A percentile compares a stretch with the other conserved stretches of the same genome.
These are phyloP conservation scores for Fomitiporia mediterranea DNA, from an alignment of 1,284 basidiomycete species.

Conservation along the genomic window DNA sequence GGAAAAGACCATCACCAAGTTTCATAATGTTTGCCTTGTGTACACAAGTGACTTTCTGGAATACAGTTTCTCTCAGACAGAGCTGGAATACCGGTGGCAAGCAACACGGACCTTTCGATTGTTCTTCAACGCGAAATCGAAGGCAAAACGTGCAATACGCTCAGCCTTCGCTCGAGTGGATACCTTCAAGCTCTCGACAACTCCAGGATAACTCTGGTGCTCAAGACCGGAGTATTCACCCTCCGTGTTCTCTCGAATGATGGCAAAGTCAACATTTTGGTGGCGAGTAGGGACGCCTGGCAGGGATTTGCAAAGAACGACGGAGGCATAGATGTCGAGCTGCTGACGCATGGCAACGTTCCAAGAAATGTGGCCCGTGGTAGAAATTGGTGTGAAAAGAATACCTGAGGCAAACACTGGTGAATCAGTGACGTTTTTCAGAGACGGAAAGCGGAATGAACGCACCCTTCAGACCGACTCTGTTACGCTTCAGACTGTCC, in stretches of 20 bases:
- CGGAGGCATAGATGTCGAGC: conserved; percentile 98
- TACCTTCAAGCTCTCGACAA: conserved; percentile 98
- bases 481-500: conserved; percentile 95
- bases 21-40: conserved; percentile 99
- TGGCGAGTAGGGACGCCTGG: conserved; percentile 98
- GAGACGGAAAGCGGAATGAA: conserved; percentile 17
- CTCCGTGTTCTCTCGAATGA: conserved; percentile 99
- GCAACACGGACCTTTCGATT: conserved; percentile 75
- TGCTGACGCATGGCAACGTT: conserved; percentile 99
- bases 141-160: conserved; percentile 95
- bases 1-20: conserved; percentile 98
- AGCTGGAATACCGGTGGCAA: too few relatives aligned
- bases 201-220: conserved; percentile 97
- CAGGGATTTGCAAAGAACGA: conserved; percentile 97
- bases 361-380: conserved; percentile 97
- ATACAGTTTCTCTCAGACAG: neutral
- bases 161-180: conserved; percentile 95
- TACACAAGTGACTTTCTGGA: conserved; percentile 97
- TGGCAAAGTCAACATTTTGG: conserved; percentile 95
- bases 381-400: conserved; percentile 97
- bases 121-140: conserved; percentile 99
- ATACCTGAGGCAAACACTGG: conserved; percentile 61
- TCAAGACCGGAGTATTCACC: conserved; percentile 99
- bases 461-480: conserved; percentile 96
- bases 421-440: neutral